Base-by-base conservation (phyloP, 2,329 filamentous ascomycete species). In the Aspergillus neotritici region DNA sequence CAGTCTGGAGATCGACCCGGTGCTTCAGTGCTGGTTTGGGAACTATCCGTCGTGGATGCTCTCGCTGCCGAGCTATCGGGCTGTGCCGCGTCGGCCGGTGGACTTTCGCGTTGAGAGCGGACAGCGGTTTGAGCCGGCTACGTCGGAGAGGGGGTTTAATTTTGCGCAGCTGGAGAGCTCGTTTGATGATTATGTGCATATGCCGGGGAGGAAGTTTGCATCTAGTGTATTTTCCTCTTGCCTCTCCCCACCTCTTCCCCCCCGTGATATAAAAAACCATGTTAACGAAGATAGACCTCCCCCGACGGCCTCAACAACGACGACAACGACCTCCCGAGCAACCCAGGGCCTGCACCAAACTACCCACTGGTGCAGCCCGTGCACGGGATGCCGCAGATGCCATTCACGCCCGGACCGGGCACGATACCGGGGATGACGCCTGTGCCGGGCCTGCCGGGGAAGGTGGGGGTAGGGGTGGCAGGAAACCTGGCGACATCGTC, bases 111-210 rank as follows among this genome's bases (percentile, higher is more conserved):
- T 52, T 8, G 64, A 73, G 35, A 56, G 73, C 21, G 71, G 71
- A 1, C 71, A 74, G 47, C 57, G 62, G 5, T 74, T 74, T 44
- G 54, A 64, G 30, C 68, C 69, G 4, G 49, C 54, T 1, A 53
- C 58, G 12, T 51, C 56, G 3, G 53, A 48, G 4, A 58, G 55
- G 28, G 69, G 71, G 0, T 74, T 71, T 54, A 74, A 74, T 44
- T 74, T 73, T 52, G 70, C 70, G 4, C 60, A 61, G 9, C 38
- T 74, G 21, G 63, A 62, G 31, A 62, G 57, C 38, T 58, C 55
- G 7, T 63, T 74, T 31, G 69, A 74, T 34, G 64, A 72, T 15
- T 74, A 72, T 43, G 69, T 72, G 3, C 61, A 58, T 30, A 66
- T 73, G 64, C 69, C 70, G 5, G 70, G 70, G 4, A 68, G 66